A percentile compares a stretch with the other conserved stretches of the same genome.
Evolutionary conservation across 2,329 filamentous ascomycete species (phyloP).

Genomic region (Tolypocladium tundrense): DNA sequence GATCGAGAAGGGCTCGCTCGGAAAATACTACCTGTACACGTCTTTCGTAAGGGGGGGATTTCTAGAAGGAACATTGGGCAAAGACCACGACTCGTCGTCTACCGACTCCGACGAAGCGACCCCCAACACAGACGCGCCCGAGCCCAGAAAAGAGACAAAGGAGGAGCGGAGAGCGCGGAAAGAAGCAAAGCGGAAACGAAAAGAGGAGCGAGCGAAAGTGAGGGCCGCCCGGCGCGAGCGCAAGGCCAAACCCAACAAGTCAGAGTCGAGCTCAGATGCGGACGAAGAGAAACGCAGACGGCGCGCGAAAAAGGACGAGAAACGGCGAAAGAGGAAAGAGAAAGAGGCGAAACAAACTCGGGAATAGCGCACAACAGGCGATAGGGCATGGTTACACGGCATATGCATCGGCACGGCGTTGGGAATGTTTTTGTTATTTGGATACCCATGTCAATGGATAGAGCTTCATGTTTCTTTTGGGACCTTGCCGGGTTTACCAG

Average conservation of each 20-base stretch:
- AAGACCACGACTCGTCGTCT: slow-evolving; percentile 14
- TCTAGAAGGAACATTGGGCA: slow-evolving; percentile 58
- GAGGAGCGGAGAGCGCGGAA: slow-evolving; percentile 28
- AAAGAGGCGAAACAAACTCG: slow-evolving; percentile 8
- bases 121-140: slow-evolving; percentile 8
- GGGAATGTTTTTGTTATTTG: slow-evolving; percentile 9
- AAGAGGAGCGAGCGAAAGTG: slow-evolving; percentile 13
- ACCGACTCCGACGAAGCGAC: slow-evolving; percentile 13
- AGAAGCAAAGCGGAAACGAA: slow-evolving; percentile 20
- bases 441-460: slow-evolving; percentile 14
- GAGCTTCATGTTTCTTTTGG: slow-evolving; percentile 43
- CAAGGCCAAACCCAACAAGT: slow-evolving; percentile 13
- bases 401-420: slow-evolving; percentile 15
- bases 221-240: slow-evolving; percentile 8
- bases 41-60: slow-evolving; percentile 77
- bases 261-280: slow-evolving; percentile 15
- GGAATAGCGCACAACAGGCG: background rate
- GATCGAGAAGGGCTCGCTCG: slow-evolving; percentile 40
- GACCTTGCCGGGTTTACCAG: slow-evolving; percentile 60
- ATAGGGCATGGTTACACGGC: slow-evolving; percentile 1
- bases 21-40: slow-evolving; percentile 61
- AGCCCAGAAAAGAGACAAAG: slow-evolving; percentile 28
- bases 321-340: slow-evolving; percentile 16
- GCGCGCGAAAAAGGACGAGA: slow-evolving; percentile 7
- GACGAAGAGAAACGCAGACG: slow-evolving; percentile 7